Evolutionary conservation across 306 rosid species (phyloP), one percentile per base, ranked within the genome.

Genomic region (Spatholobus suberectus): DNA sequence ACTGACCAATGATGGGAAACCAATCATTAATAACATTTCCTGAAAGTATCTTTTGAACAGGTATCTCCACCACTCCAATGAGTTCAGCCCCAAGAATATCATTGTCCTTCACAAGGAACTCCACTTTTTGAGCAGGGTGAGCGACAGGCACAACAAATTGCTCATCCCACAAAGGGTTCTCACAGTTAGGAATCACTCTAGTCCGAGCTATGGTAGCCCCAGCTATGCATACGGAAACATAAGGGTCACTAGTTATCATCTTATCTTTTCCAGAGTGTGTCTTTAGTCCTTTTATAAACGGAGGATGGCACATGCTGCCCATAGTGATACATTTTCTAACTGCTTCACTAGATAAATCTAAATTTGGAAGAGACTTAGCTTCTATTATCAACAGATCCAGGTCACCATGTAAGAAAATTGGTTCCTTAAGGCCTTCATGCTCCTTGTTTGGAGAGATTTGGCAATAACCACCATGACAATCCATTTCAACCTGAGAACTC

Each of bases 161-260:
- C 72, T 92, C 93, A 14, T 89, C 91, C 97, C 97, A 92, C 26
- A 80, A 52, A 51, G 97, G 97, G 69, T 92, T 86, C 58, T 92
- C 97, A 11, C 78, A 83, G 80, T 90, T 89, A 1, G 86, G 46
- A 65, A 90, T 89, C 2, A 92, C 89, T 82, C 93, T 84, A 6
- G 94, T 90, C 69, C 85, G 91, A 63, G 93, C 97, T 41, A 92
- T 81, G 46, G 97, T 90, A 10, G 97, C 97, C 14, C 92, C 94
- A 23, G 90, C 84, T 17, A 92, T 37, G 79, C 90, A 88, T 0
- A 92, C 85, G 23, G 94, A 90, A 47, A 92, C 94, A 75, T 92
- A 92, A 73, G 97, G 97, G 63, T 92, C 97, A 77, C 97, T 92
- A n/a, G 94, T 92, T 71, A 89, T 86, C 71, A 73, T 68, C 15